phyloP scores from a whole-genome alignment of 2,329 filamentous ascomycete species.

The Tolypocladium nubicola region DNA sequence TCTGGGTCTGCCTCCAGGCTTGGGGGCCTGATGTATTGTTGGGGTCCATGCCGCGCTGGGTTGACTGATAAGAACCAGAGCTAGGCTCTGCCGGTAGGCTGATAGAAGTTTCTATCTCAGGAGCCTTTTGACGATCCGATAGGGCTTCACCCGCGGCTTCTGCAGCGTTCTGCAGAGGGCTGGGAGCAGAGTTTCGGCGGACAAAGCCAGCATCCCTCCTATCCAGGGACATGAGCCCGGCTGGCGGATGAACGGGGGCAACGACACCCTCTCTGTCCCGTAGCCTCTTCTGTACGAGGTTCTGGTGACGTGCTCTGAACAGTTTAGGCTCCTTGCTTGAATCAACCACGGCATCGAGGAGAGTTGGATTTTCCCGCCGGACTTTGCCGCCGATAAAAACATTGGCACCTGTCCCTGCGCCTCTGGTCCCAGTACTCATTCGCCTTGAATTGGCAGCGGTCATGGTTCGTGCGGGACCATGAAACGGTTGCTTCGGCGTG shows the following conservation, averaged over 20 bases:
- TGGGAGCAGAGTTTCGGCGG: background rate
- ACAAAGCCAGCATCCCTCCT: background rate
- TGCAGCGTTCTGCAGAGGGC: too few relatives aligned
- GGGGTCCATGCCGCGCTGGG: background rate
- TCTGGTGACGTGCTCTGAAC: slow-evolving; percentile 24
- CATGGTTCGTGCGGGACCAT: background rate
- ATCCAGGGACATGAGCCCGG: slow-evolving; percentile 17
- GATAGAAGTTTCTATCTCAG: background rate
- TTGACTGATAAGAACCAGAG: background rate
- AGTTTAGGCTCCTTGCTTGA: slow-evolving; percentile 27
- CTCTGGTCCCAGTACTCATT: background rate
- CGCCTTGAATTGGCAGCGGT: background rate
- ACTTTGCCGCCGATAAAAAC: slow-evolving; percentile 34
- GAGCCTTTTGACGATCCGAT: background rate
- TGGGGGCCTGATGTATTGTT: background rate
- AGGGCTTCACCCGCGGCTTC: background rate
- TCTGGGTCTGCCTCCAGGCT: background rate
- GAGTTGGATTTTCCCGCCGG: slow-evolving; percentile 21
- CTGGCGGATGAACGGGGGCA: slow-evolving; percentile 23
- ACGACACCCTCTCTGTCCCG: slow-evolving; percentile 31
- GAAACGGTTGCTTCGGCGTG: background rate
- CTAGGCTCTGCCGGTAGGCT: background rate
- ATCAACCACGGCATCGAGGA: slow-evolving; percentile 30
- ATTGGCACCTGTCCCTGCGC: slow-evolving; percentile 17
- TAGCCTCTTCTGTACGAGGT: slow-evolving; percentile 29